Base-by-base conservation (phyloP, 1,284 basidiomycete species). In the Termitomyces sp. region DNA sequence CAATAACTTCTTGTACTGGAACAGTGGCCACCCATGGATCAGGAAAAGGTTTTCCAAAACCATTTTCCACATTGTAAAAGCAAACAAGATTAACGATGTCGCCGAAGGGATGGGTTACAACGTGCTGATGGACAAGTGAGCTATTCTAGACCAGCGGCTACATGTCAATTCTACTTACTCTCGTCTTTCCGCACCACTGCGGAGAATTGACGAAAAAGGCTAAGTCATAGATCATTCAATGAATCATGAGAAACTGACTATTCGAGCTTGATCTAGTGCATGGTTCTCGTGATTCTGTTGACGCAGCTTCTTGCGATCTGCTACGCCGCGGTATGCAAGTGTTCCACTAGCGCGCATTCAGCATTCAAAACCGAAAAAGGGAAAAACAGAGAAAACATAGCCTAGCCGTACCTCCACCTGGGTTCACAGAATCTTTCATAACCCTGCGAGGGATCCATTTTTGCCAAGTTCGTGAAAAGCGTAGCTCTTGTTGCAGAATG, bases 401-500 rank as follows among this genome's bases (percentile, higher is more conserved):
- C n/a, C n/a, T n/a, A n/a, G n/a, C 3, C 30, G 39, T 13, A 53
- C 55, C 55, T 47, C 55, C 55, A 56, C 31, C 13, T 56, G 0
- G 54, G 45, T 4, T 52, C 31, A 6, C 43, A 30, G 15, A 53
- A 56, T 12, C 49, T 53, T 13, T 56, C 40, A 9, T 53, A 56
- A 0, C 40, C 46, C 33, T 43, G 3, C 8, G 44, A 41, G 47
- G 50, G 39, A 6, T 36, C 2, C 8, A 10, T 12, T n/a, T 10
- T 13, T 5, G 43, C 54, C 10, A 52, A 5, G 4, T 56, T 43
- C 21, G n/a, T 4, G 47, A 70, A 73, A 62, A 75, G 63, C 1
- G 62, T 57, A 12, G 52, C 58, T n/a, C 73, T 65, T 1, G 64
- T 67, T 8, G 64, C 57, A 0, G 72, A 73, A 48, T 68, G 67